These are phyloP conservation scores for Carpinus fangiana DNA, from an alignment of 306 rosid species.

Conservation along the genomic window DNA sequence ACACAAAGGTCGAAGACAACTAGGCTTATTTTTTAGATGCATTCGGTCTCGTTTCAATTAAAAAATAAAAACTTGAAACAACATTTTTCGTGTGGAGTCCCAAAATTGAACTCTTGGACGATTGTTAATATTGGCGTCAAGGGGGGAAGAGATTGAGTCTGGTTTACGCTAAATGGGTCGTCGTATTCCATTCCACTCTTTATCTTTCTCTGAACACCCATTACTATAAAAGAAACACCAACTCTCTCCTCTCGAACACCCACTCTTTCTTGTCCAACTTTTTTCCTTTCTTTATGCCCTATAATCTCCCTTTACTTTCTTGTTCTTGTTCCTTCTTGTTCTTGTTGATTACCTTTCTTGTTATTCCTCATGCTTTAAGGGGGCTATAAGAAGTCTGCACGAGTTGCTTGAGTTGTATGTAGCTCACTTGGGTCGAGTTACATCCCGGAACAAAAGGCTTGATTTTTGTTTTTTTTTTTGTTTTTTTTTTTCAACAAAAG, in stretches of 20 bases:
- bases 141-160: constrained; percentile 71
- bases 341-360: constrained; percentile 20
- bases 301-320: constrained; percentile 7
- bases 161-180: constrained; percentile 82
- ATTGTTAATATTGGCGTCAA: constrained; percentile 37
- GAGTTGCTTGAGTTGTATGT: neutral
- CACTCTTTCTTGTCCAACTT: neutral
- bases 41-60: constrained; percentile 12
- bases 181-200: constrained; percentile 36
- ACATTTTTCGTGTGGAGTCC: constrained; percentile 19
- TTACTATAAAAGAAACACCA: constrained; percentile 77
- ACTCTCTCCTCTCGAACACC: constrained; percentile 26
- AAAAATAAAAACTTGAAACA: neutral
- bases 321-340: constrained; percentile 15
- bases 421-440: constrained; percentile 12
- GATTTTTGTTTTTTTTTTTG: too few species aligned
- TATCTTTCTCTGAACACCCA: constrained; percentile 32
- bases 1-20: constrained; percentile 17
- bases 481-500: too few species aligned
- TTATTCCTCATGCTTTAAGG: constrained; percentile 19
- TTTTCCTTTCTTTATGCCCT: neutral
- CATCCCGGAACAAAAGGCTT: neutral
- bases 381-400: constrained; percentile 26
- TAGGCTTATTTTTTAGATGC: neutral
- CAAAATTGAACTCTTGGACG: constrained; percentile 7